Base-by-base conservation (phyloP, 805 yeast genomes). In the Huiozyma naganishii region DNA sequence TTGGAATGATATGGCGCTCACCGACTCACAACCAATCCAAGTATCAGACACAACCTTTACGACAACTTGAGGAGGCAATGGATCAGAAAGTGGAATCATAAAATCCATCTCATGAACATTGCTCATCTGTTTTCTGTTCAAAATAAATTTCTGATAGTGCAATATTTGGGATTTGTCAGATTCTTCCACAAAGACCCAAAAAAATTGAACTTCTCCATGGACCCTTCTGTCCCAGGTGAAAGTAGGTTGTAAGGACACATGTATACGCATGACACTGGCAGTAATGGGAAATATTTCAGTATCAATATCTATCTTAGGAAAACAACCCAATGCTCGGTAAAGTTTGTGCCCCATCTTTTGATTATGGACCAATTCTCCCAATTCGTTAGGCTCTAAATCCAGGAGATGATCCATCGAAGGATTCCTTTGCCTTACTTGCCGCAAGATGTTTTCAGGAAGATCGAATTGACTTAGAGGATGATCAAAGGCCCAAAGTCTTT, bases 121-220 rank as follows among this genome's bases (percentile, higher is more conserved):
- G 5, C 66, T 66, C 57, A 79, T 57, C 48, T 77, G 80, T 40
- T 71, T 75, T 48, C 71, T 76, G 48, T 76, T 77, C 40, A 92
- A 59, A 27, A 88, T 75, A 49, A 88, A 74, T 58, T 80, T 85
- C 49, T 92, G 96, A 46, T 79, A 81, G 57, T 92, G 96, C 10
- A 89, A 62, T 32, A 92, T 77, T 46, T 73, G 73, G 0, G 84
- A 74, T 41, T 76, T 74, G 44, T 82, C 86, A 4, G 90, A 77
- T 50, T 86, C 94, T 59, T 89, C 97, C 6, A 90, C 94, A 49
- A 90, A 73, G 3, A 92, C 72, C 98, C 98, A 92, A 55, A 88
- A 92, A 51, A 80, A 73, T 59, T 88, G 94, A 1, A 84, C 82
- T 49, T 73, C 76, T 0, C 96, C 95, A 62, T 92, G 97, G 43